Evolutionary conservation across 106 monocot genomes (phyloP).

Genomic region (Phalaenopsis equestris): DNA sequence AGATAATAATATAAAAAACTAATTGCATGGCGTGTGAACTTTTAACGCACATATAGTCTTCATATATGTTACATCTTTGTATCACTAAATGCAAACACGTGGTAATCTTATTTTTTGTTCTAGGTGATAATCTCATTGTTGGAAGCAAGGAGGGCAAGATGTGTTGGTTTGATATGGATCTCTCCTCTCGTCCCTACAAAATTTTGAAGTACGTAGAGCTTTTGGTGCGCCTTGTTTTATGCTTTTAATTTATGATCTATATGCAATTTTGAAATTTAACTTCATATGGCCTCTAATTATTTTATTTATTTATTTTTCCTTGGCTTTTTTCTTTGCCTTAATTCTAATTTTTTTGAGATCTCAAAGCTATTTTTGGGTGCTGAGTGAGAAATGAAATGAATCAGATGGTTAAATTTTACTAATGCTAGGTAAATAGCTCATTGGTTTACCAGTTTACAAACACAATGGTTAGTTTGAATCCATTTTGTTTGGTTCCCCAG

Average conservation of each 20-base stretch:
- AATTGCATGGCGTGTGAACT: neutral
- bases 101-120: constrained; percentile 2
- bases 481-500: neutral
- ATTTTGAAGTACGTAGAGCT: constrained; percentile 53
- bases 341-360: neutral
- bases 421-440: neutral
- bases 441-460: neutral
- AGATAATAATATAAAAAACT: neutral
- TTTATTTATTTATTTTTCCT: neutral
- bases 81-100: neutral
- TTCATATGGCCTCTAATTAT: neutral
- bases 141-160: constrained; percentile 97
- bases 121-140: constrained; percentile 97
- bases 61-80: neutral
- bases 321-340: neutral
- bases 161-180: constrained; percentile 98
- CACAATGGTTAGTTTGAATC: neutral
- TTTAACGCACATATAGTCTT: neutral
- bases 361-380: neutral
- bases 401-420: neutral
- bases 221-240: constrained; percentile 3
- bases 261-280: neutral
- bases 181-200: constrained; percentile 83
- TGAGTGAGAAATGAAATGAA: neutral
- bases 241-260: neutral